These are phyloP conservation scores for Sordariomycetes sp. DNA, from an alignment of 2,329 filamentous ascomycete genomes.

Conservation along the genomic window DNA sequence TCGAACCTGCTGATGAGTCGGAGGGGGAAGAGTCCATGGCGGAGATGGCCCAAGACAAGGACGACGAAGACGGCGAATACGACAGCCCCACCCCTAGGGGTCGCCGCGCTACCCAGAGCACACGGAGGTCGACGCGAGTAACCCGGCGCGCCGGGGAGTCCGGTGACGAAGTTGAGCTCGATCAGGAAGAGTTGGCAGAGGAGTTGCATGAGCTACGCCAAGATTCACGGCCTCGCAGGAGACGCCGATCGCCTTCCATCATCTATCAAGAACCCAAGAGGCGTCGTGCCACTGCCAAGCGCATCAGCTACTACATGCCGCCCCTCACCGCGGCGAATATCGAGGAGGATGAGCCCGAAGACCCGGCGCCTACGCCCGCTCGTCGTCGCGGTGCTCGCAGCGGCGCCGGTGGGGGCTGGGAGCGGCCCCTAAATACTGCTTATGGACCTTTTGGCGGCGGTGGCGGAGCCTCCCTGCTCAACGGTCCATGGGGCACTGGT, in stretches of 20 bases:
- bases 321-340: conserved; percentile 48
- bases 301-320: conserved; percentile 77
- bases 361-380: conserved; percentile 53
- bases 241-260: conserved; percentile 38
- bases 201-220: conserved; percentile 49
- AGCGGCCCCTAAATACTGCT: conserved; percentile 76
- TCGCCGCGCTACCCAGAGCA: conserved; percentile 24
- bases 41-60: conserved; percentile 25
- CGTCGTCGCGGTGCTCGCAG: conserved; percentile 52
- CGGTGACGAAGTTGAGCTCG: conserved; percentile 42
- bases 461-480: conserved; percentile 59
- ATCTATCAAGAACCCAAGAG: conserved; percentile 44
- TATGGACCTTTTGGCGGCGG: conserved; percentile 88
- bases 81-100: conserved; percentile 34
- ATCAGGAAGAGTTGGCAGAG: conserved; percentile 51
- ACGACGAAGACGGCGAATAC: conserved; percentile 26
- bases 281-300: conserved; percentile 43
- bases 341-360: conserved; percentile 62
- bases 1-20: conserved; percentile 46
- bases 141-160: conserved; percentile 36
- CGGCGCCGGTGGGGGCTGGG: conserved; percentile 48
- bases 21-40: conserved; percentile 42
- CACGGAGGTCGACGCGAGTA: conserved; percentile 32
- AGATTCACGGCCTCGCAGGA: conserved; percentile 36
- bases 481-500: conserved; percentile 60